Base-by-base conservation (phyloP, 116 monocot species). In the Dioscorea cayenensis region DNA sequence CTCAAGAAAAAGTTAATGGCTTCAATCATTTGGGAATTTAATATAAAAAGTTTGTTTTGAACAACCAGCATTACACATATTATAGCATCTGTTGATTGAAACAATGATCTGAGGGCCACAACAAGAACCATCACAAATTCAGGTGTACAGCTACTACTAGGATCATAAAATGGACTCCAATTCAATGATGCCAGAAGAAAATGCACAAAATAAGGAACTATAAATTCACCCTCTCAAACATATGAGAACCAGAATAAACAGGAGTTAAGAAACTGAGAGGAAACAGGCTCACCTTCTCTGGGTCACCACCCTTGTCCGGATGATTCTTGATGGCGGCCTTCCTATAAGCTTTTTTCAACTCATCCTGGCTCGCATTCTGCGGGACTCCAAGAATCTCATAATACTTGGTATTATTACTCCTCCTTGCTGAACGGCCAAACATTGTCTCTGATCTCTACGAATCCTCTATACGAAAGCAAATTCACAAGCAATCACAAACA, bases 271-370 rank as follows among this genome's bases (percentile, higher is more conserved):
- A 14, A 11, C 9, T 51, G 3, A 66, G 9, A n/a, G 77, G 65
- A 18, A 37, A 73, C 64, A 7, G 3, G n/a, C 29, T 70, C 60
- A 94, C 94, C 94, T 94, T 91, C 73, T 95, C 95, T 17, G 91
- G 89, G 67, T 95, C 89, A 1, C 95, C 95, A 48, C 91, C 95
- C 77, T 95, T 95, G 67, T 95, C 95, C 13, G 95, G 95, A 66
- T 95, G 95, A 69, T 89, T 89, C 83, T 91, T 95, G 14, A 95
- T 81, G 6, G 95, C 91, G 49, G 89, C 89, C 38, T 84, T 83
- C 76, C 65, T 81, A 70, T 91, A 95, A n/a, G 95, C 87, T 75
- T 84, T 95, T 79, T 95, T 95, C 55, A 91, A 78, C 74, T 95
- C 95, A 73, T 95, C 91, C 60, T 77, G 83, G 43, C 72, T 67